phyloP scores from a whole-genome alignment of 768 basidiomycete genomes.

The Polyporus arcularius region DNA sequence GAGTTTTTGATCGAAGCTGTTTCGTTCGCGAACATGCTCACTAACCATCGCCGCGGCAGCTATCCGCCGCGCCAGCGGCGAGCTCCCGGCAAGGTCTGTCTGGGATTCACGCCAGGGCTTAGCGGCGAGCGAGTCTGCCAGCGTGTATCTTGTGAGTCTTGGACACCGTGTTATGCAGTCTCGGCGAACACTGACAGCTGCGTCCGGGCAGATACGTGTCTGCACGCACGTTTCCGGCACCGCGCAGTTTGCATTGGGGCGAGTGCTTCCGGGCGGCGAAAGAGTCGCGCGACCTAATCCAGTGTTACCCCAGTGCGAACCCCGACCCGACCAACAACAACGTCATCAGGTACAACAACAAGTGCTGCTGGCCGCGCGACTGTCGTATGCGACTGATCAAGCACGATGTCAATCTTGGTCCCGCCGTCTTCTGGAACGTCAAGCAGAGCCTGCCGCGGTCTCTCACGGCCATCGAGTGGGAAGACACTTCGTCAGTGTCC shows the following conservation, averaged over 20 bases:
- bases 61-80: conserved; percentile 96
- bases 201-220: conserved; percentile 99
- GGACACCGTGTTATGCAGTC: too few relatives aligned
- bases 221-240: conserved; percentile 89
- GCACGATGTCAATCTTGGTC: conserved; percentile 97
- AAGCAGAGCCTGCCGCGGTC: conserved; percentile 96
- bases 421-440: conserved; percentile 99
- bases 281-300: conserved; percentile 95
- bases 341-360: conserved; percentile 98
- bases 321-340: conserved; percentile 99
- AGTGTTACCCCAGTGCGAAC: conserved; percentile 95
- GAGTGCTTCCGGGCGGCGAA: conserved; percentile 99
- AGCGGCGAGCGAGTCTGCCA: too few relatives aligned
- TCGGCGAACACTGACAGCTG: too few relatives aligned
- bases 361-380: conserved; percentile 98
- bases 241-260: too few relatives aligned
- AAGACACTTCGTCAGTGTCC: conserved; percentile 96
- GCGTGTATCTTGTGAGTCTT: too few relatives aligned
- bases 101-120: too few relatives aligned
- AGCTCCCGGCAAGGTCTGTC: too few relatives aligned
- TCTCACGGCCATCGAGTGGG: conserved; percentile 98
- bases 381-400: conserved; percentile 99
- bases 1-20: conserved; percentile 99
- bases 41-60: conserved; percentile 99
- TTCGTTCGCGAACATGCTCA: conserved; percentile 99